phyloP scores from a whole-genome alignment of 2,329 filamentous ascomycete genomes.

The Aspergillus texensis region DNA sequence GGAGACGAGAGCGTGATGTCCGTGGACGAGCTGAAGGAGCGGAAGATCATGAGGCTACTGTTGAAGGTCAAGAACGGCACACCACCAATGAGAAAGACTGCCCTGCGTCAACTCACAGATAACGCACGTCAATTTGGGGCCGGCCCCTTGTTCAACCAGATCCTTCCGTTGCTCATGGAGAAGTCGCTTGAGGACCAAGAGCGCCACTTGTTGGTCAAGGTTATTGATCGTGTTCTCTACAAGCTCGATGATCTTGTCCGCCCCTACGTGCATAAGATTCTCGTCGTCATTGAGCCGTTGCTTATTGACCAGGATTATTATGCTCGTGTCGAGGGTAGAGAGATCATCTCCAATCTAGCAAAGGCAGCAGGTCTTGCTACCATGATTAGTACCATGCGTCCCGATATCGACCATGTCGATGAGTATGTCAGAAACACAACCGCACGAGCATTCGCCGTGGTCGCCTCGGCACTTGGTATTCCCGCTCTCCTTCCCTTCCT shows the following conservation, averaged over 20 bases:
- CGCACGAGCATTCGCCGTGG: conserved; percentile 93
- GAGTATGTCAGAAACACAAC: conserved; percentile 99
- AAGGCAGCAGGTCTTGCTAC: conserved; percentile 96
- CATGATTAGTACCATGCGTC: conserved; percentile 99
- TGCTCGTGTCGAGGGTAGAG: conserved; percentile 93
- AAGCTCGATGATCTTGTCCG: conserved; percentile 96
- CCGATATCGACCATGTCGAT: conserved; percentile 97
- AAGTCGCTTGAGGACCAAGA: conserved; percentile 97
- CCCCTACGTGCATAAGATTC: conserved; percentile 95
- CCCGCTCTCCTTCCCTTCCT: conserved; percentile 93
- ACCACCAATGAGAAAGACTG: conserved; percentile 97
- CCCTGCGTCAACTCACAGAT: conserved; percentile 93
- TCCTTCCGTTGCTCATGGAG: conserved; percentile 95
- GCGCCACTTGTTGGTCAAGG: conserved; percentile 96
- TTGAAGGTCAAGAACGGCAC: conserved; percentile 99
- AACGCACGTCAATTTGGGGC: conserved; percentile 96
- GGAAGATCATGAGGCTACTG: conserved; percentile 96
- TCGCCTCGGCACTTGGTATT: conserved; percentile 93
- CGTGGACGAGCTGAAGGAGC: conserved; percentile 94
- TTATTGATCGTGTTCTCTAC: conserved; percentile 97
- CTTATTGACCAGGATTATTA: conserved; percentile 99
- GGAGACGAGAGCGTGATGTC: conserved; percentile 88
- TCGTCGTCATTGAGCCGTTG: conserved; percentile 98
- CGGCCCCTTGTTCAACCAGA: conserved; percentile 93
- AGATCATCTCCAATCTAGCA: conserved; percentile 97